Base-by-base conservation (phyloP, 1,139 yeast species). In the Geotrichum bryndzae region DNA sequence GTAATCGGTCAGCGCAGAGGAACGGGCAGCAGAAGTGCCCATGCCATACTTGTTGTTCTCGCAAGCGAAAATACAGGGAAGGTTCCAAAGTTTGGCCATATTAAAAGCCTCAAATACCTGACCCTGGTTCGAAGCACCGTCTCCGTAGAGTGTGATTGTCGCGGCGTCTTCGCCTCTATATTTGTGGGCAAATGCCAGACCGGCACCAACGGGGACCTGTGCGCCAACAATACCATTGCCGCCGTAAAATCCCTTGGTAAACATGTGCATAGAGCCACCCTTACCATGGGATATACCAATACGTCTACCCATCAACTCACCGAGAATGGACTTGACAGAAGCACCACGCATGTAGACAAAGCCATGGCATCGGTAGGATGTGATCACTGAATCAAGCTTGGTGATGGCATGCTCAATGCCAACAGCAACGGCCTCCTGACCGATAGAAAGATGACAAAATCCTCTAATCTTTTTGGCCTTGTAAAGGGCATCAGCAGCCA, bases 151-250 rank as follows among this genome's bases (percentile, higher is more conserved):
- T 66, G 96, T 79, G 78, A 92, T 94, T 63, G 95, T 83, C 72
- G 95, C 91, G 68, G 82, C 82, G 73, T 90, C 91, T 63, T 74
- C 73, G 71, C 85, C 86, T 76, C 84, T 84, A 82, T 95, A 94
- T 81, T 91, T 91, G 81, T 94, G 98, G 68, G 98, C 96, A 79
- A 92, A 94, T 13, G 97, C 96, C 68, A 94, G 82, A 70, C 99
- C 99, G 62, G 97, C 90, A 75, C 99, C 99, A 72, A 94, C 84
- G 68, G 99, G 97, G 64, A 94, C 98, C 80, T 94, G 99, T 61
- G 98, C 99, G 76, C 99, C 99, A 61, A 94, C 99, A 77, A 94
- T 94, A 82, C 99, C 99, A 80, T 94, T 94, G 79, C 99, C 99
- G 75, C 99, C 99, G 78, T 88, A 94, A 82, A 94, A 94, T 65